Base-by-base conservation (phyloP, 164 flowering plant species). In the Platanus orientalis region DNA sequence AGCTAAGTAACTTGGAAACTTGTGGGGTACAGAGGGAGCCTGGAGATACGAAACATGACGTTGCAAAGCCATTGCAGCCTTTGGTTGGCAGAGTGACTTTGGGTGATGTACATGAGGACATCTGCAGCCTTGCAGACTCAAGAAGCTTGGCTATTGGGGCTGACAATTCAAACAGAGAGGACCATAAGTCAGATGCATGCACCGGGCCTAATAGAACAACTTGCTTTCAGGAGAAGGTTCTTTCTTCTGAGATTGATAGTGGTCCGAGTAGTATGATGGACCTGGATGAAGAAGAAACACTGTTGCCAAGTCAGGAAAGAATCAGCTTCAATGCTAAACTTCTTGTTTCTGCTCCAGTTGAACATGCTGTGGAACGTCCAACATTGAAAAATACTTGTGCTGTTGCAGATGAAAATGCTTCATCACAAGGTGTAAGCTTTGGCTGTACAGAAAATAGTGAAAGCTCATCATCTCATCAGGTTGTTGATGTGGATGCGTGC, bases 21-120 rank as follows among this genome's bases (percentile, higher is more conserved):
- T 34, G 28, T 57, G 69, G 56, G 64, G 29, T 28, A 21, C 73
- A 45, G 47, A 62, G 1, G 47, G 74, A 57, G 28, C 45, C 30
- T 62, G 60, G 27, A 53, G 65, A 59, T 51, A 26, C 14, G 1
- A 36, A 56, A 34, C 6, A 29, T 51, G 65, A 47, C 13, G 25
- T 21, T 58, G 67, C 52, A 62, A 58, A 11, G 51, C 21, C 47
- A 10, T 52, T 32, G 54, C 58, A 28, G 45, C 60, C 57, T 50
- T 14, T 26, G 44, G 57, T 21, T 12, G 34, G 45, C 32, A 27
- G 10, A 19, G 42, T 29, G 19, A 54, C 28, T 48, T 49, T 40
- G 5, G 54, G 28, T 40, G 60, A 54, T 66, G 55, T 34, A 54
- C 30, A 21, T 6, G 24, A 47, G 40, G 56, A 40, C 19, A 47